Conservation (phyloP, 2,329 filamentous ascomycete species). For the Xylaria polymorpha region DNA sequence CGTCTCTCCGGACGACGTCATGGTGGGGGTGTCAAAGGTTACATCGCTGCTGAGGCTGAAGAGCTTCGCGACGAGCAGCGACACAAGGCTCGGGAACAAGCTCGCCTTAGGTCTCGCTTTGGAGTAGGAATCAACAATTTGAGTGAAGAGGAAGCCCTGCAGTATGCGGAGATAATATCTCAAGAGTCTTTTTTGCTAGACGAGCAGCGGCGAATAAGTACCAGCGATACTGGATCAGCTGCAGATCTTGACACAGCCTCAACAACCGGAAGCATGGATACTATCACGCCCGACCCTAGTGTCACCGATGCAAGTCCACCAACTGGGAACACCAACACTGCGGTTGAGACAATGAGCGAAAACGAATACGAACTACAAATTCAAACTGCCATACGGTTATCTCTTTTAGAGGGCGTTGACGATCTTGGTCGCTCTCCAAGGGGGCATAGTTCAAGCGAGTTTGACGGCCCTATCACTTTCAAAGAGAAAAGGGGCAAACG, state of each 20-base stretch:
- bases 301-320: constrained; percentile 56
- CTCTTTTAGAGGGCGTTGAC: constrained; percentile 66
- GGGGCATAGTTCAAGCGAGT: constrained; percentile 60
- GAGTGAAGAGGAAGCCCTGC: constrained; percentile 73
- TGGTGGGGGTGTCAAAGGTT: constrained; percentile 78
- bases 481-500: constrained; percentile 59
- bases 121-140: constrained; percentile 80
- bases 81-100: constrained; percentile 73
- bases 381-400: constrained; percentile 71
- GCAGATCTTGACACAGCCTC: constrained; percentile 58
- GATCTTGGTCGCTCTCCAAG: constrained; percentile 59
- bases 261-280: constrained; percentile 56
- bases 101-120: constrained; percentile 80
- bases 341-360: constrained; percentile 54
- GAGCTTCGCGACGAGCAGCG: constrained; percentile 81
- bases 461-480: constrained; percentile 63
- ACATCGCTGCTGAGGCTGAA: constrained; percentile 86
- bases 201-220: constrained; percentile 65
- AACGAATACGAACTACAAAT: constrained; percentile 71
- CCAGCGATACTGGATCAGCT: constrained; percentile 62
- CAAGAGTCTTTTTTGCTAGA: constrained; percentile 69
- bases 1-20: constrained; percentile 63
- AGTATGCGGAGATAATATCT: constrained; percentile 74
- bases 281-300: constrained; percentile 67
- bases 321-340: constrained; percentile 43